Evolutionary conservation across 345 rosid species (phyloP), one percentile per base, ranked within the genome.

Genomic region (Atalantia buxifolia): DNA sequence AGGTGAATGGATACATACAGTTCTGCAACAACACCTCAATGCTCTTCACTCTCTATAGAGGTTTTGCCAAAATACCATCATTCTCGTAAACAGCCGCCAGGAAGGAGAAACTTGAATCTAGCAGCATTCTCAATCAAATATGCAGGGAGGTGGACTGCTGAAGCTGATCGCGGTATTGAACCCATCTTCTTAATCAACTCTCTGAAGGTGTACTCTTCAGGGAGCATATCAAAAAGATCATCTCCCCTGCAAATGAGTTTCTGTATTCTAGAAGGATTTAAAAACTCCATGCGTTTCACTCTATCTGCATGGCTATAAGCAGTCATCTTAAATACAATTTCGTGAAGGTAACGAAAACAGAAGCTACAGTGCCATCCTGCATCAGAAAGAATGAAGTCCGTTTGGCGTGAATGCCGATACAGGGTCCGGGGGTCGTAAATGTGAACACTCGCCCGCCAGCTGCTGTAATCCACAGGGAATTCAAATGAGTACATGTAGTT

Each of bases 331-430:
- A 93, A 90, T 67, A 85, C 90, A n/a, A 93, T 92, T 9, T 91
- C 98, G 8, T 62, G 66, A 19, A 92, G 89, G 7, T 72, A 80
- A 14, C 96, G 83, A 67, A 89, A 93, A 84, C 97, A 95, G 81
- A 93, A 95, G 84, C 99, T 92, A 56, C 97, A 95, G 80, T 95
- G 99, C 98, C 99, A 95, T 21, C 98, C 98, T 24, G 97, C 96
- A 36, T 95, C 96, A 0, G 99, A 85, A 35, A 95, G 79, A n/a
- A 95, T 79, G 53, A 86, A 70, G 66, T 93, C 86, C 0, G 91
- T 80, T 77, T 87, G 93, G 56, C 99, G 88, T 0, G 97, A 92
- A 74, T 96, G 99, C 8, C 95, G 84, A 75, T 96, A 96, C n/a
- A 80, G 74, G 12, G 93, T 90, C 84, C 82, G 66, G 7, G 82